Evolutionary conservation across 768 basidiomycete species (phyloP).

Genomic region (Auriculariales sp.): DNA sequence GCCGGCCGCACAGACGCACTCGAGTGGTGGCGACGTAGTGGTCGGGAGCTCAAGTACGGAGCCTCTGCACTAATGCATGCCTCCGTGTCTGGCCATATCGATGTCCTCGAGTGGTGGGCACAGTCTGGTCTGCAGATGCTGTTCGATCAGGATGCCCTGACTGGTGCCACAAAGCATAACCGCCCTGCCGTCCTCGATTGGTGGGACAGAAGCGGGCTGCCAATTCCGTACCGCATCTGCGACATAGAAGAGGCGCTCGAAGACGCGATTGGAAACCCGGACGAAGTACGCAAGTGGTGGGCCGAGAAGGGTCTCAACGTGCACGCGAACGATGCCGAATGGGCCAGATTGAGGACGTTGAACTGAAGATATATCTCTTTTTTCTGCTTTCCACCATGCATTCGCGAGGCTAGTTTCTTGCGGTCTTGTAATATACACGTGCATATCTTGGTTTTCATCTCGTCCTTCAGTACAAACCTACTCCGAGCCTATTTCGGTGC

Average conservation of each 20-base stretch:
- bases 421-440: no score
- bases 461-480: no score
- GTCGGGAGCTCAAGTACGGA: conserved; percentile 68
- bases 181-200: conserved; percentile 72
- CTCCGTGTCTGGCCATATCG: conserved; percentile 64
- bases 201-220: conserved; percentile 71
- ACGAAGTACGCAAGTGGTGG: conserved; percentile 70
- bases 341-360: conserved; percentile 70
- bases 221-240: conserved; percentile 78
- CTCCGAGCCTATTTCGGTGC: no score
- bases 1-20: conserved; percentile 62
- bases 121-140: conserved; percentile 55
- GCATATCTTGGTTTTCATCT: no score
- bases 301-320: conserved; percentile 68
- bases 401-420: no score
- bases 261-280: conserved; percentile 72
- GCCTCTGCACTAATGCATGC: conserved; percentile 63
- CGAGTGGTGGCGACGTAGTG: conserved; percentile 76
- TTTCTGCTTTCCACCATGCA: no score
- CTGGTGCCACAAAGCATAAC: conserved; percentile 69
- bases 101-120: conserved; percentile 71
- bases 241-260: conserved; percentile 87
- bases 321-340: conserved; percentile 71
- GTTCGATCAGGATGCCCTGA: conserved; percentile 69
- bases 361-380: conserved; percentile 27